Conservation (phyloP, 345 rosid species). For the Gossypium bickii region DNA sequence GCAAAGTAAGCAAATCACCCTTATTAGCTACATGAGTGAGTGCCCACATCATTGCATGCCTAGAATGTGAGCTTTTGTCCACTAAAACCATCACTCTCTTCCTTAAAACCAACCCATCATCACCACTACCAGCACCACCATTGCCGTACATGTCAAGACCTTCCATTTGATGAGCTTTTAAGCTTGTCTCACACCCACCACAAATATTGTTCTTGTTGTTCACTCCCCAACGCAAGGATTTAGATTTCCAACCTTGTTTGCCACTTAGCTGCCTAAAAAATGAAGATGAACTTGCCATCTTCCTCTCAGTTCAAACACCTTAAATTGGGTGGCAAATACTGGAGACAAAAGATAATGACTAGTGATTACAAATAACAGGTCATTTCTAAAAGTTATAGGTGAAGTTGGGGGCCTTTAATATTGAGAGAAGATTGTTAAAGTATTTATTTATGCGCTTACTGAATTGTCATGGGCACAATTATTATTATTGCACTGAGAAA, state of each 20-base stretch:
- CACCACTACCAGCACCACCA: neutral
- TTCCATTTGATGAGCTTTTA: slow-evolving; percentile 41
- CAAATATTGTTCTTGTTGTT: neutral
- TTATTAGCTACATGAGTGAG: slow-evolving; percentile 82
- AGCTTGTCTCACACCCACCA: slow-evolving; percentile 18
- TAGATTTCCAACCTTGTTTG: slow-evolving; percentile 52
- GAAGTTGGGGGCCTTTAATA: neutral
- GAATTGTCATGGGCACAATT: no score
- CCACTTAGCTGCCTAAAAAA: slow-evolving; percentile 54
- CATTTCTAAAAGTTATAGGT: neutral
- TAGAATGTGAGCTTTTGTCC: slow-evolving; percentile 61
- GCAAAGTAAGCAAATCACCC: slow-evolving; percentile 64
- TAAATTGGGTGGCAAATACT: neutral
- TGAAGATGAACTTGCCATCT: slow-evolving; percentile 41
- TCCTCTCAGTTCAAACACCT: neutral
- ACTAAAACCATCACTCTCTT: slow-evolving; percentile 96
- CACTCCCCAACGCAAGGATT: slow-evolving; percentile 54
- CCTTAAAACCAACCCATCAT: slow-evolving; percentile 41
- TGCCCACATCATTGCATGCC: slow-evolving; percentile 99
- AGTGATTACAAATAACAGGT: neutral
- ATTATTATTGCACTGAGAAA: no score
- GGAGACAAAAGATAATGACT: neutral
- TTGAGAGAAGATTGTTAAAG: neutral
- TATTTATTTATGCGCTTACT: no score
- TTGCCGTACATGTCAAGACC: slow-evolving; percentile 32